Evolutionary conservation across 2,329 filamentous ascomycete species (phyloP).

Genomic region (Sporothrix inflata): DNA sequence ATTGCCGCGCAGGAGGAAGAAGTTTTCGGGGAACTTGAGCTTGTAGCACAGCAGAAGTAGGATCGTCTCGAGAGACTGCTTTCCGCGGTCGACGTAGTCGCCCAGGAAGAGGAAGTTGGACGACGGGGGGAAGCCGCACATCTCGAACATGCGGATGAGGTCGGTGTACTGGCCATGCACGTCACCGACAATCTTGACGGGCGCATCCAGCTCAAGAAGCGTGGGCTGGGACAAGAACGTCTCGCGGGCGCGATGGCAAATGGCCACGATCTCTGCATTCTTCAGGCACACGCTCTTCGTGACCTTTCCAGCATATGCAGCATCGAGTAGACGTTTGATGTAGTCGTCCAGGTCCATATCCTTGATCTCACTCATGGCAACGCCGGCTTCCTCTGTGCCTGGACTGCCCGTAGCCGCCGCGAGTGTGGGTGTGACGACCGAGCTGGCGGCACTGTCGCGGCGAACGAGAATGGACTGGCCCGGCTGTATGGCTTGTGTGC

Average conservation of each 20-base stretch:
- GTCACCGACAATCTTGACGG: conserved; percentile 97
- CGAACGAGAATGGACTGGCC: conserved; percentile 90
- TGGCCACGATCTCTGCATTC: conserved; percentile 94
- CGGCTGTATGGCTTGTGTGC: conserved; percentile 66
- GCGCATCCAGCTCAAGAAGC: conserved; percentile 85
- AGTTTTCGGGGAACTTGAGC: conserved; percentile 95
- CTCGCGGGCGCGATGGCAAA: conserved; percentile 87
- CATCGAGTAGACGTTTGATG: conserved; percentile 91
- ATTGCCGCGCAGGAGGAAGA: conserved; percentile 91
- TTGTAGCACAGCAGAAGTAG: conserved; percentile 93
- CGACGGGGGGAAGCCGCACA: conserved; percentile 93
- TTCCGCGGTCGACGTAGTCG: conserved; percentile 95
- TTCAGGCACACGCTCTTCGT: conserved; percentile 97
- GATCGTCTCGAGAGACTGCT: conserved; percentile 94
- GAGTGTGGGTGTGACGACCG: conserved; percentile 52
- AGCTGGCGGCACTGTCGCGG: conserved; percentile 71
- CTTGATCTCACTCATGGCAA: conserved; percentile 89
- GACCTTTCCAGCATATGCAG: conserved; percentile 93
- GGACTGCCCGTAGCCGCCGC: conserved; percentile 12
- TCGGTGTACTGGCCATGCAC: conserved; percentile 97
- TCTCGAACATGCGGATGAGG: conserved; percentile 94
- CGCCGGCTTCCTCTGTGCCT: conserved; percentile 44
- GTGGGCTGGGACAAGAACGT: conserved; percentile 90
- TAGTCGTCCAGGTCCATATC: conserved; percentile 95
- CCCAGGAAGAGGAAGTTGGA: conserved; percentile 94